Evolutionary conservation across 257 asterid genomes (phyloP), one percentile per base, ranked within the genome.

Genomic region (Penstemon eatonii): DNA sequence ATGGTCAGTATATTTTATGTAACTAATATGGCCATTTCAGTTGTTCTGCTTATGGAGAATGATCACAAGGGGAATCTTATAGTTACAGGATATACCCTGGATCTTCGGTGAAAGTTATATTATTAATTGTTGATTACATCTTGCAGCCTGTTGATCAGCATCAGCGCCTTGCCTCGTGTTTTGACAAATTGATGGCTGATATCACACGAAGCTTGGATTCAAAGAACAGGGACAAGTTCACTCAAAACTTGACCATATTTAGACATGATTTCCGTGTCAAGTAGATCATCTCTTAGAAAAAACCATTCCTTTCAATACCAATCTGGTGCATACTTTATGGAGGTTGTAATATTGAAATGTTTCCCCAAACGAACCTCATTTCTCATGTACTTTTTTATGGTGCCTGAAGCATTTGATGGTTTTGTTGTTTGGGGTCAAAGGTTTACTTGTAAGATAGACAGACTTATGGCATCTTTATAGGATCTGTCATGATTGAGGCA

Each of bases 161-260:
- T 76, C 96, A 83, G 64, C 91, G 96, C 67, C 91, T 90, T 63
- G 84, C 96, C 36, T 43, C 83, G 41, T 93, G 94, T 70, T 90
- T 93, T 19, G 97, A 90, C 69, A 91, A 89, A 78, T 67, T 93
- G 80, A 93, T 93, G 97, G 77, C 84, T 46, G 96, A 88, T 78
- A 79, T 93, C 36, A 80, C 72, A 38, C 87, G 90, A 64, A 84
- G 95, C 85, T 83, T 91, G 95, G 96, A 93, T 83, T 81, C 96
- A 18, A 93, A 86, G 84, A 93, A 90, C 80, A 83, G 97, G 70
- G 99, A 91, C 78, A 94, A 94, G 85, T 94, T 94, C 72, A 88
- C 99, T 7, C 96, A 90, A 75, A 94, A 94, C 75, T 76, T 94
- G 49, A 86, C 96, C 50, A 63, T 84, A 52, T 90, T 88, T 75